These are phyloP conservation scores for Penicillium sp. DNA, from an alignment of 2,329 filamentous ascomycete genomes.

Conservation along the genomic window DNA sequence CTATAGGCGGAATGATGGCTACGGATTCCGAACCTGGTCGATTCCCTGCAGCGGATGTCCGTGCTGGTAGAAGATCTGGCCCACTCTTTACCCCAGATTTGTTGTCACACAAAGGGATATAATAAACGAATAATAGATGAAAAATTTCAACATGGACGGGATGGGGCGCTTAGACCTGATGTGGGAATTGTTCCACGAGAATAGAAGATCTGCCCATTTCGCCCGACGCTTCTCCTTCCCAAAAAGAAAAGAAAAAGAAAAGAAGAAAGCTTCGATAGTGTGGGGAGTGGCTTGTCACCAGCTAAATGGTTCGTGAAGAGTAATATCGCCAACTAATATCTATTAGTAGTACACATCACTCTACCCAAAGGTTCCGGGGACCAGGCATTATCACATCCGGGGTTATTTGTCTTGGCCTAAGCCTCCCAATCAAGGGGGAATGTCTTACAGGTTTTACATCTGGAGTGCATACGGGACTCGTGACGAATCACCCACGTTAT, in stretches of 20 bases:
- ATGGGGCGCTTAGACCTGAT: slow-evolving; percentile 5
- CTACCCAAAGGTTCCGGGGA: not conserved
- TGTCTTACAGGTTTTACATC: slow-evolving; percentile 3
- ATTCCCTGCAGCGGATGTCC: slow-evolving; percentile 25
- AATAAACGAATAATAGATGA: not conserved
- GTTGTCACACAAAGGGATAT: slow-evolving; percentile 11
- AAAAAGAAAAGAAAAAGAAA: not conserved
- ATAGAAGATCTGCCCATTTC: not conserved
- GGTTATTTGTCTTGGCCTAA: not conserved
- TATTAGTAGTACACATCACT: not conserved
- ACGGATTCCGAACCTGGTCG: slow-evolving; percentile 13
- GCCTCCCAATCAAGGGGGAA: slow-evolving; percentile 1
- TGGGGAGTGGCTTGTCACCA: slow-evolving; percentile 1
- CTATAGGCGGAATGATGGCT: slow-evolving; percentile 3
- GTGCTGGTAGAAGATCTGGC: slow-evolving; percentile 23
- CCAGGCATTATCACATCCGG: not conserved
- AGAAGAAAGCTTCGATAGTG: not conserved
- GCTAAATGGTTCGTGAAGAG: not conserved
- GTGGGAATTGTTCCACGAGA: not conserved
- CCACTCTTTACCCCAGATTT: slow-evolving; percentile 24
- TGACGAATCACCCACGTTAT: slow-evolving; percentile 3
- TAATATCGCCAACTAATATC: not conserved
- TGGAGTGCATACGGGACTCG: not conserved
- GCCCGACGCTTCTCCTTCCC: not conserved
- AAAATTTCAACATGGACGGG: slow-evolving; percentile 10